A percentile compares a stretch with the other conserved stretches of the same genome.
Evolutionary conservation across 306 rosid species (phyloP).

Genomic region (Hippophae gyantsensis): DNA sequence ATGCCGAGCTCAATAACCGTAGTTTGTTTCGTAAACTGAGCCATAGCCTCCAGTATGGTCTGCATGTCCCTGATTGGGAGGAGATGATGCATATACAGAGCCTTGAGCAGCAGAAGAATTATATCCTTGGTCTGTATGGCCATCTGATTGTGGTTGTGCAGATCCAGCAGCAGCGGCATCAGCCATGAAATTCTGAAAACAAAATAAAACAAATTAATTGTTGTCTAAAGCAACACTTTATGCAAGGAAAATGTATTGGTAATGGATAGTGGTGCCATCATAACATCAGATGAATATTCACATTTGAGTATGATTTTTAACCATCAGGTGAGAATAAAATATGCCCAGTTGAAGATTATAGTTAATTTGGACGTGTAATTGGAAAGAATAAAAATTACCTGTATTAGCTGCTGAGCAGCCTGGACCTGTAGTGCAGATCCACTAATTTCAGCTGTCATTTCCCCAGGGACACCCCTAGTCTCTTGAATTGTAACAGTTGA

Average conservation of each 20-base stretch:
- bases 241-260: background rate
- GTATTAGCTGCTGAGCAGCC: slow-evolving; percentile 93
- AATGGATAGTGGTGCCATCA: background rate
- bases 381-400: slow-evolving; percentile 39
- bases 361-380: background rate
- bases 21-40: slow-evolving; percentile 68
- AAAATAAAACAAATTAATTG: background rate
- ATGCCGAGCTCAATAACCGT: slow-evolving; percentile 50
- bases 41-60: slow-evolving; percentile 59
- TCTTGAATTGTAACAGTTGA: slow-evolving; percentile 94
- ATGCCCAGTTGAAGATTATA: background rate
- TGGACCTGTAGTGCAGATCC: slow-evolving; percentile 92
- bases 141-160: slow-evolving; percentile 41
- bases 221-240: background rate
- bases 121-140: slow-evolving; percentile 61
- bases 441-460: slow-evolving; percentile 97
- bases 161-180: slow-evolving; percentile 43
- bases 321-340: background rate
- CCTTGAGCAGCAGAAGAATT: slow-evolving; percentile 58
- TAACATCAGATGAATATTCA: background rate
- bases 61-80: slow-evolving; percentile 55
- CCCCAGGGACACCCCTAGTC: slow-evolving; percentile 94
- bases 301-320: background rate
- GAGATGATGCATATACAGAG: slow-evolving; percentile 76
- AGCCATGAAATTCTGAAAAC: slow-evolving; percentile 88